These are phyloP conservation scores for Colletotrichum liriopes DNA, from an alignment of 2,329 filamentous ascomycete genomes.

Conservation along the genomic window DNA sequence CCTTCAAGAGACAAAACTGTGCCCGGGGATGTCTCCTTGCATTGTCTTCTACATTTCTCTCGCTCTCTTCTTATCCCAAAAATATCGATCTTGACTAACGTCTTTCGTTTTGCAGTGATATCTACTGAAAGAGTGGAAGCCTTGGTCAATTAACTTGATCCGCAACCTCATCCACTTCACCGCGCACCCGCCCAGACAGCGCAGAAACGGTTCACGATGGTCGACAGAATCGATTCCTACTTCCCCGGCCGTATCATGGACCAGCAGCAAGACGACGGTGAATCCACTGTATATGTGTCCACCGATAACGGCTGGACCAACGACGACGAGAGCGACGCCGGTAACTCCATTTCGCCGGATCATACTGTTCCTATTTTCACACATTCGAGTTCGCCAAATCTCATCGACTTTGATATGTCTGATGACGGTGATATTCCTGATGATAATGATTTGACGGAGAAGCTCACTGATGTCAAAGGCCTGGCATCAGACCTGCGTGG, in stretches of 20 bases:
- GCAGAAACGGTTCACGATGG: neutral
- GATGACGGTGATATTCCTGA: neutral
- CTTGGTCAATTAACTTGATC: neutral
- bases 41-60: neutral
- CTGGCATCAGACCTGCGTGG: neutral
- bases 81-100: neutral
- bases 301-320: conserved; percentile 34
- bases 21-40: neutral
- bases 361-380: neutral
- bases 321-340: conserved; percentile 11
- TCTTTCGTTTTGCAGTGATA: neutral
- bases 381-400: neutral
- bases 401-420: conserved; percentile 28
- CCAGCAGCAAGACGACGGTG: neutral
- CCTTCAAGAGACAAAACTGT: too few relatives aligned
- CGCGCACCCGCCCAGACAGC: too few relatives aligned
- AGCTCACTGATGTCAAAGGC: neutral
- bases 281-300: conserved; percentile 14
- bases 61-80: neutral
- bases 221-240: conserved; percentile 2
- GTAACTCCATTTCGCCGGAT: neutral
- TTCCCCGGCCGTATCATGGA: neutral
- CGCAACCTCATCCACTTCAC: too few relatives aligned
- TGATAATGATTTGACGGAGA: neutral
- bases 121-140: neutral